Evolutionary conservation across 2,329 filamentous ascomycete genomes (phyloP), one percentile per base, ranked within the genome.

Genomic region (Elsinoe batatas): DNA sequence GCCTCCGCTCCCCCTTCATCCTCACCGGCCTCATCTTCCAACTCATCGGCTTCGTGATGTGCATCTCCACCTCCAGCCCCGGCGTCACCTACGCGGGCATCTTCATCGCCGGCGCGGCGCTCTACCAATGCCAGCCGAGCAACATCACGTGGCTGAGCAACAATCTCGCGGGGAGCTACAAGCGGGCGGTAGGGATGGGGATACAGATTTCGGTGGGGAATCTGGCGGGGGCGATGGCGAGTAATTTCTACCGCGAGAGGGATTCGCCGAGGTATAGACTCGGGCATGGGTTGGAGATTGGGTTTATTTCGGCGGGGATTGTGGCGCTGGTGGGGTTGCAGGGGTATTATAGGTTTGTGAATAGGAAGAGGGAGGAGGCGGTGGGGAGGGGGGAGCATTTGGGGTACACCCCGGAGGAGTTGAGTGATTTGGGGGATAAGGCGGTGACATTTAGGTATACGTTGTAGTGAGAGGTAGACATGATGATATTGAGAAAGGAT

Each of bases 371-470:
- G 5, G 68, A 69, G 10, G 56, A 63, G 17, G 64, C 67, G 58
- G 49, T 72, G 59, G 67, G 67, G 1, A 64, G 65, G 36, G 68
- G 69, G 8, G 65, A 64, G 47, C 68, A 72, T 56, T 66, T 63
- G 32, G 65, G 64, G 3, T 76, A 74, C 26, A 76, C 74, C 3
- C 68, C 70, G 0, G 73, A 79, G 63, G 76, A 84, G 62, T 65
- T 85, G 43, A 80, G 80, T 5, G 74, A 71, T 8, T 66, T 78
- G 64, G 83, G 83, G 0, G 83, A 87, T 62, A 76, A 74, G 58
- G 81, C 83, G 1, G 67, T 82, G 1, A 80, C 80, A 0, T 87
- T 82, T 68, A 75, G 78, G 57, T 86, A 86, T 62, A 80, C 83
- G 57, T 64, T 79, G 58, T 79, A 59, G 30, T 12, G 40, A 22